Base-by-base conservation (phyloP, 2,329 filamentous ascomycete genomes). In the Elsinoe ampelina region DNA sequence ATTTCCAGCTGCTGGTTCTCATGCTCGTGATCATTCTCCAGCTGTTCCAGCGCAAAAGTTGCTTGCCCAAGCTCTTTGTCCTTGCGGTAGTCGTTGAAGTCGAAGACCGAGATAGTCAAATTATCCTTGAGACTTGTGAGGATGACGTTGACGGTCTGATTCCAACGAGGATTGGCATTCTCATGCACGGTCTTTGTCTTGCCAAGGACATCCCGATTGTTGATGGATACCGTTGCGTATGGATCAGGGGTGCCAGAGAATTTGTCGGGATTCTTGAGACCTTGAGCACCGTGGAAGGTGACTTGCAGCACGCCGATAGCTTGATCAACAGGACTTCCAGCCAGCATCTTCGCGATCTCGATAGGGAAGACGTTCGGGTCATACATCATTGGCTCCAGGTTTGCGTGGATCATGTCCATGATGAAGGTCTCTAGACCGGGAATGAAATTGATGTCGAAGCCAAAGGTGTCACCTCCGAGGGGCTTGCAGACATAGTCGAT, bases 401-500 rank as follows among this genome's bases (percentile, higher is more conserved):
- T 96, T 61, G 86, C 87, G 71, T 98, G 95, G 55, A 98, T 95
- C 74, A 95, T 89, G 65, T 98, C 93, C 68, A 88, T 84, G 65
- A 98, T 98, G 72, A 98, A 98, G 57, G 72, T 81, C 71, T 97
- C 91, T 20, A 98, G 80, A 63, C 92, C 92, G 15, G 93, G 93
- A 63, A 98, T 95, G 72, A 98, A 96, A 75, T 96, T 97, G 78
- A 98, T 97, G 67, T 98, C 93, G 69, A 98, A 96, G 38, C 93
- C 93, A 62, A 98, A 89, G 2, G 81, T 91, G 60, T 98, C 93
- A 59, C 95, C 95, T 64, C 93, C 93, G 12, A 98, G 81, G 2
- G 93, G 93, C 72, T 98, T 98, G 79, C 93, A 96, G 58, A 95
- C 91, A 68, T 97, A 98, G 73, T 98, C 93, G 62, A 98, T 91